Conservation (phyloP, 2,329 filamentous ascomycete species). For the Pyrenochaeta sp. region DNA sequence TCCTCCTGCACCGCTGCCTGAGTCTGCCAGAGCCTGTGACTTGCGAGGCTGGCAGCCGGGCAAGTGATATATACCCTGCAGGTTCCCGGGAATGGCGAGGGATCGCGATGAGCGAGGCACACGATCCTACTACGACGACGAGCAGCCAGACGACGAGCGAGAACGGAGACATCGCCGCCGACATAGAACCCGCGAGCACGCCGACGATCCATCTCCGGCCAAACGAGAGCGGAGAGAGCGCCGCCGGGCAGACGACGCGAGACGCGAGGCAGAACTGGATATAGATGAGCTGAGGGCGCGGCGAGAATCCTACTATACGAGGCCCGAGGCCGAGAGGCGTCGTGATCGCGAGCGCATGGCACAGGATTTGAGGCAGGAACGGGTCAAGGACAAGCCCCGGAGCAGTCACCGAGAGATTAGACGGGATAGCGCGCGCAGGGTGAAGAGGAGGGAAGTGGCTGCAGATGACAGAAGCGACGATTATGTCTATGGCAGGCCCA, state of each 20-base stretch:
- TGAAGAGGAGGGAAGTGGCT: constrained; percentile 34
- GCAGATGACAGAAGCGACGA: constrained; percentile 39
- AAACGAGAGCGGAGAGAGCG: constrained; percentile 44
- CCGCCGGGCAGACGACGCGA: constrained; percentile 40
- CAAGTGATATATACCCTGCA: constrained; percentile 37
- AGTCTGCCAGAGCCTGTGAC: constrained; percentile 42
- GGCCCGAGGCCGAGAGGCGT: constrained; percentile 41
- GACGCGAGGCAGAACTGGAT: constrained; percentile 46
- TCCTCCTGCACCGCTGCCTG: constrained; percentile 45
- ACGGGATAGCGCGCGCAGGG: constrained; percentile 38
- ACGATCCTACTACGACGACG: constrained; percentile 41
- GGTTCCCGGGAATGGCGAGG: constrained; percentile 45
- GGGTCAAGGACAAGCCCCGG: constrained; percentile 38
- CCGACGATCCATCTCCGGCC: constrained; percentile 36
- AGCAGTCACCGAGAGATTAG: constrained; percentile 39
- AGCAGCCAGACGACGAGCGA: constrained; percentile 35
- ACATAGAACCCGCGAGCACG: constrained; percentile 34
- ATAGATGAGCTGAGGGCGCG: constrained; percentile 51
- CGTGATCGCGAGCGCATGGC: constrained; percentile 45
- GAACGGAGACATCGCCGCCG: constrained; percentile 41
- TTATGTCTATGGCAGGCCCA: constrained; percentile 43
- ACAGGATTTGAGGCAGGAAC: constrained; percentile 34
- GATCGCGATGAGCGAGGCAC: constrained; percentile 41
- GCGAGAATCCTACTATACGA: constrained; percentile 50
- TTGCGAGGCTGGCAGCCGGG: constrained; percentile 39